These are phyloP conservation scores for Yamadazyma paraphyllophila DNA, from an alignment of 805 yeast genomes.

Conservation along the genomic window DNA sequence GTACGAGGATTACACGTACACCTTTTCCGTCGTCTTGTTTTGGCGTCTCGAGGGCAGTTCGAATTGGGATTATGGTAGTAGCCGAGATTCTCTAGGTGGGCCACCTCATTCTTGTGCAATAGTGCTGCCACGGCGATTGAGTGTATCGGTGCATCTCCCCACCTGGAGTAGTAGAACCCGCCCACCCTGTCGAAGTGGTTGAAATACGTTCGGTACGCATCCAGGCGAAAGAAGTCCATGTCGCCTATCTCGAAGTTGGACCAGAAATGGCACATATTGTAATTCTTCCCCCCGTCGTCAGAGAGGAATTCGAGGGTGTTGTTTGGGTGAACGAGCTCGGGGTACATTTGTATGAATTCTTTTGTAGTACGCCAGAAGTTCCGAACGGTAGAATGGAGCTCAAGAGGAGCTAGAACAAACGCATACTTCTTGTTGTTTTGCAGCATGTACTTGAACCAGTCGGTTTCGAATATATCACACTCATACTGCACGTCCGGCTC, in stretches of 20 bases:
- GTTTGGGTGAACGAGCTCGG: constrained; percentile 58
- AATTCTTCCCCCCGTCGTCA: constrained; percentile 63
- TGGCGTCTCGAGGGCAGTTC: constrained; percentile 71
- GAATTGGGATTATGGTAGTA: constrained; percentile 80
- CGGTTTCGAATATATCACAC: constrained; percentile 76
- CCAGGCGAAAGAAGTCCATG: constrained; percentile 69
- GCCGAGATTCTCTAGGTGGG: constrained; percentile 79
- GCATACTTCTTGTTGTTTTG: constrained; percentile 79
- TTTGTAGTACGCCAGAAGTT: constrained; percentile 78
- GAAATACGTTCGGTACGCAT: constrained; percentile 69
- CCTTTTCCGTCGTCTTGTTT: constrained; percentile 50
- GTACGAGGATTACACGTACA: constrained; percentile 68
- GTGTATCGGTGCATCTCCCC: constrained; percentile 96
- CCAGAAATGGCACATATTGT: constrained; percentile 89
- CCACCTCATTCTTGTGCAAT: constrained; percentile 64
- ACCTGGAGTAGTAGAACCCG: constrained; percentile 86
- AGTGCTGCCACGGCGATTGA: constrained; percentile 82
- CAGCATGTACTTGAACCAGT: constrained; percentile 82
- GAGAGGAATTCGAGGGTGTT: constrained; percentile 69
- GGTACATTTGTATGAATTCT: constrained; percentile 59
- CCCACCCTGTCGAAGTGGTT: constrained; percentile 73
- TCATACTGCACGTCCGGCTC: constrained; percentile 79
- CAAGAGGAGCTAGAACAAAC: constrained; percentile 78
- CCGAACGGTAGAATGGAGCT: constrained; percentile 80
- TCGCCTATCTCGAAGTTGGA: constrained; percentile 83